Evolutionary conservation across 1,139 yeast species (phyloP), one percentile per base, ranked within the genome.

Genomic region (Protomyces lactucae-debilis): DNA sequence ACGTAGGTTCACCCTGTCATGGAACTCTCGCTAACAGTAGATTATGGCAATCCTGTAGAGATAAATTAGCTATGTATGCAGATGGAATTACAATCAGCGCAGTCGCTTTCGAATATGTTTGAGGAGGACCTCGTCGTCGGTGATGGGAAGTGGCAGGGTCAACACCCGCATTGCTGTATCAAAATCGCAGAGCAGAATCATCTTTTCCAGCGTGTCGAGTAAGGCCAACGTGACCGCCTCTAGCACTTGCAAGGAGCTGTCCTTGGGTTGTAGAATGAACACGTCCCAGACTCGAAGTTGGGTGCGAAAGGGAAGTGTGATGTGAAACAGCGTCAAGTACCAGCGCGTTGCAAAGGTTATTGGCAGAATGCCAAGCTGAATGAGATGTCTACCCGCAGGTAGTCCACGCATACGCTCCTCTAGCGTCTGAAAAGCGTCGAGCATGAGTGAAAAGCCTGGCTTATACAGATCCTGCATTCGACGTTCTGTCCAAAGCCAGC

Each of bases 241-340:
- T 32, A 65, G 55, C 14, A 66, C 39, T 16, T 54, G 32, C 46
- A 60, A 45, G 32, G 64, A 37, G 35, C 55, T 36, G 23, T 56
- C 65, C 21, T 55, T 64, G n/a, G 63, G 52, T 23, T 64, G 45
- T 46, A 68, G 63, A 32, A 66, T 61, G 23, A 65, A 66, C 16
- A 69, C 63, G 45, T 69, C 71, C 71, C 71, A 69, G 25, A 69
- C 66, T 12, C 71, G 68, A 6, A 69, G 57, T 35, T 69, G 71
- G 14, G 69, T 65, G 10, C 55, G 61, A 43, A 69, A 69, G n/a
- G 70, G 70, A 2, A 69, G 61, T 8, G 71, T 64, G 54, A 68
- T 66, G 46, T 64, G 64, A 23, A 69, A 69, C 18, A 69, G 60
- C 1, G 71, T 69, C 12, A 69, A 56, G 39, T 69, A 69, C 71